Evolutionary conservation across 2,329 filamentous ascomycete genomes (phyloP).

Genomic region (Fonsecaea pugnacius): DNA sequence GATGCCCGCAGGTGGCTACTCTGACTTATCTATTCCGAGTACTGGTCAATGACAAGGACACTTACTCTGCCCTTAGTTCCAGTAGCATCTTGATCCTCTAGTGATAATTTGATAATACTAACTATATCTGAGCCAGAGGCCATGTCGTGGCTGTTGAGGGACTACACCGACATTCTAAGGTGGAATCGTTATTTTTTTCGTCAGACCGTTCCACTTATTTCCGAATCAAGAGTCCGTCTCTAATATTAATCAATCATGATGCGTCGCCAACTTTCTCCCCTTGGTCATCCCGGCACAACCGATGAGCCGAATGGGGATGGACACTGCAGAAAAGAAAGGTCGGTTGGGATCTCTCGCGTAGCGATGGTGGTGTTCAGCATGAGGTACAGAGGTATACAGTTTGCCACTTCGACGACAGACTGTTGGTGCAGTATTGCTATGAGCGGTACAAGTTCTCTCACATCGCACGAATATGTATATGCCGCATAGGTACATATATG

Average conservation of each 20-base stretch:
- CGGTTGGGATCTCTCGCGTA: not conserved
- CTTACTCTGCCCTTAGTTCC: no score
- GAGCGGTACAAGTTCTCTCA: not conserved
- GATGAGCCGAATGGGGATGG: not conserved
- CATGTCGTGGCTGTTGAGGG: no score
- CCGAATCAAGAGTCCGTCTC: not conserved
- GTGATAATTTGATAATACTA: no score
- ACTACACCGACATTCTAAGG: no score
- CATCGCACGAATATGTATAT: not conserved
- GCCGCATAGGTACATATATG: not conserved
- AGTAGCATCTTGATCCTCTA: no score
- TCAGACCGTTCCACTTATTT: not conserved
- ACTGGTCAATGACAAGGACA: no score
- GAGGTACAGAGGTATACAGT: not conserved
- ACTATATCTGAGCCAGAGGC: no score
- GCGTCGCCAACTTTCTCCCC: conserved; percentile 9
- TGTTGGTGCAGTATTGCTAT: not conserved
- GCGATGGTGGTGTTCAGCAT: not conserved
- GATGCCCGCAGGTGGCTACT: no score
- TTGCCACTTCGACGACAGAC: not conserved
- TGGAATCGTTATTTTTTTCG: no score
- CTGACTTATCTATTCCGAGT: no score
- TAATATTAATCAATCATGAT: not conserved
- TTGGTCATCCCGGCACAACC: conserved; percentile 10
- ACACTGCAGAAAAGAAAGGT: not conserved